Evolutionary conservation across 192 early-diverging fungal species (phyloP), one percentile per base, ranked within the genome.

Genomic region (Rhizoclosmatium sp.): DNA sequence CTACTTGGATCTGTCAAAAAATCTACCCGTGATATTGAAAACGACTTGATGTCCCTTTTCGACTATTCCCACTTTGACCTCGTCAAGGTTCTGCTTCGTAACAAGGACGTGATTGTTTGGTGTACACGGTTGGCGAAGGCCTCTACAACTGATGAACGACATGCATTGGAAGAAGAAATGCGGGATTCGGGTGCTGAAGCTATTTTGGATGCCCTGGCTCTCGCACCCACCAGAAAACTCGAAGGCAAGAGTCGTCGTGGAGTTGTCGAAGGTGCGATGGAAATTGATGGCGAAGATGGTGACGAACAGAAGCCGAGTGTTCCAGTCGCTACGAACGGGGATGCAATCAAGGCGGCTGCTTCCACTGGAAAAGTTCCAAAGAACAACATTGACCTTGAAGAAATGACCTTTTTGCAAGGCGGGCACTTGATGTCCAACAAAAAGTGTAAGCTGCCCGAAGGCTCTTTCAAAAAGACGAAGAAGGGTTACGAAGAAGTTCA

Each of bases 361-460:
- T 66, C 86, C 39, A 86, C 85, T 58, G 89, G 87, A 56, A 65
- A 91, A 48, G 59, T 75, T 39, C 88, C 88, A 42, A 77, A 71
- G 65, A 75, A 78, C 45, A 76, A 62, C 3, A 68, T 98, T 40
- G 94, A 98, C 83, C 81, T 99, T 19, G 93, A 96, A 0, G 85
- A 93, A 3, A 82, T 99, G 60, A 86, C 90, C 40, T 99, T 99
- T 83, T 81, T 91, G 69, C 94, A 98, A 85, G 98, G 98, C 67
- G 92, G 94, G 3, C 98, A 97, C 71, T 85, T 99, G 61, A 99
- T 99, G 97, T 95, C 97, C 42, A 99, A 99, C 88, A 97, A 97
- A 77, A 93, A 94, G 79, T 94, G 93, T 71, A 91, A 91, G 78
- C 85, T 98, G 7, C 98, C 98, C 12, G 89, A 93, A 74, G 98